Evolutionary conservation across 345 rosid genomes (phyloP), one percentile per base, ranked within the genome.

Genomic region (Eucalyptus melliodora): DNA sequence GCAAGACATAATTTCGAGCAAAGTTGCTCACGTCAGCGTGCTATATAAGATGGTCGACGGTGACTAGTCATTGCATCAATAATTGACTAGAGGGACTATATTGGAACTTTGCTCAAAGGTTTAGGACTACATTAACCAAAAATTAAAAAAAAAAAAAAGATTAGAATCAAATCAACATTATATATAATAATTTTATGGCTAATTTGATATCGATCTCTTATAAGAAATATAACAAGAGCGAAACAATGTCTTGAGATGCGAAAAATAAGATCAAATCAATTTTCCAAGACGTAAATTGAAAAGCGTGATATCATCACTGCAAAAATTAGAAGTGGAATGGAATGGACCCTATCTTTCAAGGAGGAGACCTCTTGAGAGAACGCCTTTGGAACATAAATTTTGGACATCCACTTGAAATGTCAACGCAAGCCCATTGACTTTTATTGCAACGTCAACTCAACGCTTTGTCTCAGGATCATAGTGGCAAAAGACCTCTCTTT

Each of bases 121-220:
- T 55, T 55, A 55, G 60, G 24, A 55, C 27, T 55, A 56, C 27
- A 56, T 56, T 56, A 23, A 56, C 60, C 5, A 55, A 23, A 55
- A 55, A 2, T 1, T 5, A 50, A 21, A 7, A 56, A 21, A 55
- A n/a, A n/a, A n/a, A n/a, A 19, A 19, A 21, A 55, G 11, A 0
- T 56, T 23, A 23, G 12, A 56, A 56, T 24, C 5, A 9, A 4
- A 56, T 56, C 12, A 3, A 55, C 60, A 55, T 8, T 21, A 55
- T 55, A 53, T 19, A 55, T 23, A 55, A 55, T 55, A 55, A 23
- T 12, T 23, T 56, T 56, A 56, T 56, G 5, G 27, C 60, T 56
- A 56, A 56, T 56, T 19, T 56, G 60, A 56, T 56, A 56, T 1
- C 1, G 0, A 56, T 56, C 12, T 56, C 27, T 56, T 23, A 1